phyloP scores from a whole-genome alignment of 2,329 filamentous ascomycete species.

The Dendryphion nanum region DNA sequence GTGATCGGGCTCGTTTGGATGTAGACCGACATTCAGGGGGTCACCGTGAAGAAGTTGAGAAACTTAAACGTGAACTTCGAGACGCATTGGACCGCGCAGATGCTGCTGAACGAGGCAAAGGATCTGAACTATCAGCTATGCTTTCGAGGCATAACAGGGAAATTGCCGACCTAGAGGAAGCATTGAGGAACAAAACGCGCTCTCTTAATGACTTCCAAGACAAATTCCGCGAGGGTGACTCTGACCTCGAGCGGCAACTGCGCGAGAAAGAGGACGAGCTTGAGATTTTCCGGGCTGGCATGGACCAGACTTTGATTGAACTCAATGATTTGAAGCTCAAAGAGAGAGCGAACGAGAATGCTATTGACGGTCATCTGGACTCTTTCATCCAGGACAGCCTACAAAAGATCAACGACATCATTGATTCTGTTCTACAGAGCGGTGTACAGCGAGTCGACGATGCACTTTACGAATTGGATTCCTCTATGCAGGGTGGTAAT shows the following conservation, averaged over 20 bases:
- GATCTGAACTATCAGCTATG: constrained; percentile 91
- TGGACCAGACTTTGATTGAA: constrained; percentile 94
- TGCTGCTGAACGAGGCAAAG: constrained; percentile 88
- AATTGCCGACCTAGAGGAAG: constrained; percentile 94
- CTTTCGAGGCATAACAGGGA: constrained; percentile 95
- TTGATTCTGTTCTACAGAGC: constrained; percentile 91
- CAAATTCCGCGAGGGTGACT: constrained; percentile 75
- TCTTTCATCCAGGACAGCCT: constrained; percentile 82
- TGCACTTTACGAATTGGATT: constrained; percentile 94
- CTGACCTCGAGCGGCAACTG: constrained; percentile 80
- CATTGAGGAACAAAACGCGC: constrained; percentile 80
- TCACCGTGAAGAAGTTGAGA: constrained; percentile 91
- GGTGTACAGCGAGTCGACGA: constrained; percentile 94
- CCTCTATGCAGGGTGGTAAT: constrained; percentile 97
- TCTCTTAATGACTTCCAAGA: constrained; percentile 80
- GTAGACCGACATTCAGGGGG: constrained; percentile 83
- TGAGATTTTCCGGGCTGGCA: constrained; percentile 95
- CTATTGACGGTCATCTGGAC: constrained; percentile 87
- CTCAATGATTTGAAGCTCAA: constrained; percentile 76
- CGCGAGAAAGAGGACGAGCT: constrained; percentile 97
- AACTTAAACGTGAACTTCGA: constrained; percentile 87
- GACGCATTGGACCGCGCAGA: constrained; percentile 90
- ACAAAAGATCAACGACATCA: constrained; percentile 93
- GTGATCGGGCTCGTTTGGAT: constrained; percentile 89
- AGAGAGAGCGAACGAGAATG: constrained; percentile 67